These are phyloP conservation scores for Chlorella sp. DNA, from an alignment of 139 green algal species.

Conservation along the genomic window DNA sequence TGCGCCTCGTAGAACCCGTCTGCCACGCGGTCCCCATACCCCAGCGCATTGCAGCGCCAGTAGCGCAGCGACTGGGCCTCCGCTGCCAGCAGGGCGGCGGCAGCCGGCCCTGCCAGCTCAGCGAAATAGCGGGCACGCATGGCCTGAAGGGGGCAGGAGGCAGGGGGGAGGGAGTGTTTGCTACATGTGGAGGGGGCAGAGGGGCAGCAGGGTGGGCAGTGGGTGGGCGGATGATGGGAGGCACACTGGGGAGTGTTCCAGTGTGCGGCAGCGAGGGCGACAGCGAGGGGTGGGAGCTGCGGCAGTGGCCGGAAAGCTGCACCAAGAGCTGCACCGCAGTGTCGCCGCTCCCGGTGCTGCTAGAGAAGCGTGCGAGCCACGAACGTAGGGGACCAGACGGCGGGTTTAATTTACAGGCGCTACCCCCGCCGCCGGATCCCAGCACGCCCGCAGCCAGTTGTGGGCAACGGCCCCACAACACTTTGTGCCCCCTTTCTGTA, in stretches of 20 bases:
- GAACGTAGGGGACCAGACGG: too few species aligned
- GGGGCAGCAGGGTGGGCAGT: background rate
- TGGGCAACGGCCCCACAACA: too few species aligned
- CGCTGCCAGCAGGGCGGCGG: constrained; percentile 6
- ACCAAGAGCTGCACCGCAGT: background rate
- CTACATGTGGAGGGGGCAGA: too few species aligned
- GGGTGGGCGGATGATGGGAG: background rate
- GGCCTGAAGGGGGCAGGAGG: background rate
- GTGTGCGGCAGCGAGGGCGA: background rate
- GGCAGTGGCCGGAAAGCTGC: background rate
- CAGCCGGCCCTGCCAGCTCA: constrained; percentile 9
- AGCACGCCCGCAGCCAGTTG: too few species aligned
- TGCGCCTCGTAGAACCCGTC: constrained; percentile 68
- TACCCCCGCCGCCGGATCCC: too few species aligned
- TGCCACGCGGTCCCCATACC: constrained; percentile 34
- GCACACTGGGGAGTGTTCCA: background rate
- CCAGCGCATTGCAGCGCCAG: background rate
- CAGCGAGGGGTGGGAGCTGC: background rate
- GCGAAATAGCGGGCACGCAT: background rate
- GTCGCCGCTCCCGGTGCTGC: too few species aligned
- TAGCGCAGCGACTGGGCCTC: constrained; percentile 9
- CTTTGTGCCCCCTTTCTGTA: too few species aligned
- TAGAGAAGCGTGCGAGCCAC: too few species aligned
- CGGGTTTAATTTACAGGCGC: too few species aligned
- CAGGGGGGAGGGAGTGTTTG: background rate